Evolutionary conservation across 148 eudicot species (phyloP).

Genomic region (Fagopyrum homotropicum): DNA sequence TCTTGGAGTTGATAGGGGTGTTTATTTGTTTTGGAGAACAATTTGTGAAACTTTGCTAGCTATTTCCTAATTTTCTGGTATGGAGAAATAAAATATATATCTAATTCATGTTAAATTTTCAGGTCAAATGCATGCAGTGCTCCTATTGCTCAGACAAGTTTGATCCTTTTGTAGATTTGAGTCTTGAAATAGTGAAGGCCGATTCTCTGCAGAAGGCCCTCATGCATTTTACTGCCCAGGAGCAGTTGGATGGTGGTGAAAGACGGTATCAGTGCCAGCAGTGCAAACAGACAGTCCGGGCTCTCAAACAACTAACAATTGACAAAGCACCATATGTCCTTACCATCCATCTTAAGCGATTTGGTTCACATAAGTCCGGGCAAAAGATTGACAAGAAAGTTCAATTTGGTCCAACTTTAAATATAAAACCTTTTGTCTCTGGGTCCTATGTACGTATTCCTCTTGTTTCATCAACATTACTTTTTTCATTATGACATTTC

Average conservation of each 20-base stretch:
- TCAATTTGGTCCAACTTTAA: constrained; percentile 61
- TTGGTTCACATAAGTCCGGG: constrained; percentile 55
- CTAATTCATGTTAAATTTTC: constrained; percentile 10
- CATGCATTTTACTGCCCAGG: constrained; percentile 61
- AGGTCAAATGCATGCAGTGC: constrained; percentile 95
- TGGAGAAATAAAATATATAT: background rate
- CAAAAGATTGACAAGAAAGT: constrained; percentile 79
- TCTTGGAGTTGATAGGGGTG: background rate
- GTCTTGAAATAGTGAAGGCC: constrained; percentile 82
- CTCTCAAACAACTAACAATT: constrained; percentile 79
- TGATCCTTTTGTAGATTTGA: constrained; percentile 87
- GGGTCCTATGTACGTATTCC: constrained; percentile 64
- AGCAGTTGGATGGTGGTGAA: constrained; percentile 88
- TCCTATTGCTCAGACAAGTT: constrained; percentile 71
- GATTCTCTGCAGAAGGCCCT: constrained; percentile 73
- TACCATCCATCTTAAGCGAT: constrained; percentile 80
- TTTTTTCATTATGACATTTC: background rate
- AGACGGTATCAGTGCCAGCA: constrained; percentile 75
- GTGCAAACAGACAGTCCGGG: constrained; percentile 89
- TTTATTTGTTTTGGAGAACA: background rate
- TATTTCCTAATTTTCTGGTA: background rate
- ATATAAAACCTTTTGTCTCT: constrained; percentile 74
- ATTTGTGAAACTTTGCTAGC: background rate
- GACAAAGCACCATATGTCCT: constrained; percentile 81
- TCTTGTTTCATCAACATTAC: background rate